Evolutionary conservation across 805 yeast species (phyloP).

Genomic region (Saturnispora galanensis): DNA sequence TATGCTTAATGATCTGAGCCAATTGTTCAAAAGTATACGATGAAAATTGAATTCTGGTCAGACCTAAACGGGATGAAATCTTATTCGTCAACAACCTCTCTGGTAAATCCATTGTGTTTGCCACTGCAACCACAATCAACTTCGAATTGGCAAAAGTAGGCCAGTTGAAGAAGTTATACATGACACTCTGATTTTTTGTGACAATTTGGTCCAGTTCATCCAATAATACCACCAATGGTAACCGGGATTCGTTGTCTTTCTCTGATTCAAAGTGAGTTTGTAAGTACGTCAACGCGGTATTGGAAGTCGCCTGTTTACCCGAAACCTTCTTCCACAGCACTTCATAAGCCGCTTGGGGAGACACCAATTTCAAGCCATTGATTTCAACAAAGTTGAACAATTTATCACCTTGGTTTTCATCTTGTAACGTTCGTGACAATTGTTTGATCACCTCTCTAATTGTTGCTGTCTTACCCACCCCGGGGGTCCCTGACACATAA

Average conservation of each 20-base stretch:
- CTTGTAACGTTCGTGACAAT: conserved; percentile 29
- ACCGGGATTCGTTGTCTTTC: conserved; percentile 20
- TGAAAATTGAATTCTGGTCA: conserved; percentile 75
- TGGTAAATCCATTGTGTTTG: conserved; percentile 96
- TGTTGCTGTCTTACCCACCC: conserved; percentile 95
- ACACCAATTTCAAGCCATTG: conserved; percentile 77
- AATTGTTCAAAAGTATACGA: conserved; percentile 81
- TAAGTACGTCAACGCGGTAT: conserved; percentile 54
- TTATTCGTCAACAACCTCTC: conserved; percentile 82
- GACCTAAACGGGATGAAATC: conserved; percentile 83
- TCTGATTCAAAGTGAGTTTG: conserved; percentile 54
- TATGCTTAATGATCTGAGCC: conserved; percentile 58
- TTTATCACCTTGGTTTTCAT: conserved; percentile 14
- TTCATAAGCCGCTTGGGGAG: conserved; percentile 78
- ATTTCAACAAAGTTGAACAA: conserved; percentile 72
- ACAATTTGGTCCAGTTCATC: conserved; percentile 94
- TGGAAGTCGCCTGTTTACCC: conserved; percentile 47
- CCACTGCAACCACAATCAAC: conserved; percentile 83
- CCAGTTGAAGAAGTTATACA: conserved; percentile 98
- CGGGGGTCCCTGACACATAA: conserved; percentile 95
- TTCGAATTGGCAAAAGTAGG: conserved; percentile 75
- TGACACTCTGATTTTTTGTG: conserved; percentile 68
- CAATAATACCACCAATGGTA: conserved; percentile 64
- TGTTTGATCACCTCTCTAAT: conserved; percentile 76
- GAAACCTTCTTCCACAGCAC: conserved; percentile 68